Base-by-base conservation (phyloP, 2,329 filamentous ascomycete genomes). In the Exophiala lecanii-corni region DNA sequence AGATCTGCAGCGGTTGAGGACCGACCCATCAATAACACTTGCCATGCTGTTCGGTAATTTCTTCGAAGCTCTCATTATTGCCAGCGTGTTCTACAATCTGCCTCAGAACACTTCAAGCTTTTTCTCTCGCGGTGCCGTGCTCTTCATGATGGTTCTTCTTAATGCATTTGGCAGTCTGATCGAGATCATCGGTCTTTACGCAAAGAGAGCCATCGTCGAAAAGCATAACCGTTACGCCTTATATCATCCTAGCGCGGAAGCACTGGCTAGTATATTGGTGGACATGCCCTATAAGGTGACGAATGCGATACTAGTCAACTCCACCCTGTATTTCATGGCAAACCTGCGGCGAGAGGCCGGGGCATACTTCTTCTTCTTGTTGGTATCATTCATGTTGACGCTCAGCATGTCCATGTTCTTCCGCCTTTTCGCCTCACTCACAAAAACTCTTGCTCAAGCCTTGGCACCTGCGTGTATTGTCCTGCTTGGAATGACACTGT, bases 71-170 rank as follows among this genome's bases (percentile, higher is more conserved):
- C 60, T 86, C 4, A 76, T 85, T 41, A 68, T 73, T 1, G 82
- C 81, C 5, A 83, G 79, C 0, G 67, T 85, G 2, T 86, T 84
- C 62, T 86, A 84, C 61, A 70, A 78, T 39, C 75, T 79, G 0
- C 73, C 79, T 0, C 46, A 64, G 19, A 77, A 73, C 35, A 76
- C 78, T 0, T 68, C 62, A 1, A 81, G 81, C 10, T 59, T 85
- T 0, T 84, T 84, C 57, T 57, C 75, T 53, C 82, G 82, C 55
- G 71, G 73, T 0, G 81, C 81, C 37, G 75, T 79, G 0, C 62
- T 82, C 3, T 86, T 85, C 67, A 73, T 83, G 32, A 67, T 79
- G 0, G 64, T 83, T 0, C 64, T 86, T 0, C 80, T 74, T 59
- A 79, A 83, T 56, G 68, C 72, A 43, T 60, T 85, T 3, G 57